These are phyloP conservation scores for Linum tenue DNA, from an alignment of 345 rosid species.

Conservation along the genomic window DNA sequence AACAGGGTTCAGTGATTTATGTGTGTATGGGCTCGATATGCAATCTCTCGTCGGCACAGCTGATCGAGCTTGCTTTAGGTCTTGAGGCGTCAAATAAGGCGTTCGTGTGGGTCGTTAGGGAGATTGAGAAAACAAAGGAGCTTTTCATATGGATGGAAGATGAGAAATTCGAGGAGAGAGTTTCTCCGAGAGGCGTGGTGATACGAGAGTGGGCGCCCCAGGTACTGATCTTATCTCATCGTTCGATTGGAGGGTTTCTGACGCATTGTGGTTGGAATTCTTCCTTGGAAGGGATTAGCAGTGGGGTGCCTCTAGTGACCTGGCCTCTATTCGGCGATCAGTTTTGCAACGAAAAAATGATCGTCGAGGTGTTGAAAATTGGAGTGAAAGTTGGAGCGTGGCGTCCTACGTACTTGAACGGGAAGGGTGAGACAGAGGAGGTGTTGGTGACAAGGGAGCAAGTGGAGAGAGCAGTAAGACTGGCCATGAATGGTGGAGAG, in stretches of 20 bases:
- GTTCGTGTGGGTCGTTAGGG: constrained; percentile 26
- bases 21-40: constrained; percentile 39
- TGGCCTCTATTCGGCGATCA: constrained; percentile 31
- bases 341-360: constrained; percentile 26
- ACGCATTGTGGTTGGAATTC: constrained; percentile 37
- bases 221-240: constrained; percentile 24
- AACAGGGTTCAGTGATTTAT: constrained; percentile 28
- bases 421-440: constrained; percentile 13
- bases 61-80: constrained; percentile 40
- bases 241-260: constrained; percentile 20
- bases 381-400: constrained; percentile 18
- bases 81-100: constrained; percentile 36
- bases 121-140: constrained; percentile 2
- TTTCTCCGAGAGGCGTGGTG: constrained; percentile 15
- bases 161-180: constrained; percentile 18
- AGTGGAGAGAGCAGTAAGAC: constrained; percentile 11
- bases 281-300: constrained; percentile 15
- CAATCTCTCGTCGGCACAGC: constrained; percentile 17
- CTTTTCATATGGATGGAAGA: constrained; percentile 17
- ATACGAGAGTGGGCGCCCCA: constrained; percentile 28
- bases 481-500: constrained; percentile 21
- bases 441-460: constrained; percentile 10
- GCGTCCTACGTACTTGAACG: constrained; percentile 7
- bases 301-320: constrained; percentile 23
- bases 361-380: constrained; percentile 16